These are phyloP conservation scores for Ogataea dorogensis DNA, from an alignment of 805 yeast genomes.

Conservation along the genomic window DNA sequence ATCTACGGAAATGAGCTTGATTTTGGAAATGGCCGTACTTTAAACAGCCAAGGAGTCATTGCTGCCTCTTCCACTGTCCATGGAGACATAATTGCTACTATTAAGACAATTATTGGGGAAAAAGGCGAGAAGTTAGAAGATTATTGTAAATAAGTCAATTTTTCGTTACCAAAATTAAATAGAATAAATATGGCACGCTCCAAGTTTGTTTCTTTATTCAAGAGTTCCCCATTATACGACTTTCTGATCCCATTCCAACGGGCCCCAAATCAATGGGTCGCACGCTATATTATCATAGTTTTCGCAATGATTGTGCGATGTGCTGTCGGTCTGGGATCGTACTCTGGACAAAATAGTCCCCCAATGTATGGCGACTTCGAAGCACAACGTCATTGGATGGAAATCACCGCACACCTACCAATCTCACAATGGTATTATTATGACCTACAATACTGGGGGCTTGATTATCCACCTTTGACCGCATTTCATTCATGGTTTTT, in stretches of 20 bases:
- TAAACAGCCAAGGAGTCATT: conserved; percentile 87
- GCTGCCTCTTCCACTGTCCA: conserved; percentile 64
- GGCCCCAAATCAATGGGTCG: conserved; percentile 89
- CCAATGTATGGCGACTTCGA: conserved; percentile 96
- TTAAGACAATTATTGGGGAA: conserved; percentile 37
- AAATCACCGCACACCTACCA: conserved; percentile 76
- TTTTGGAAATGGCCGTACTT: conserved; percentile 82
- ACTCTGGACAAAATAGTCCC: conserved; percentile 66
- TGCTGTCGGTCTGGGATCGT: conserved; percentile 87
- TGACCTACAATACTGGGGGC: conserved; percentile 91
- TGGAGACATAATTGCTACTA: conserved; percentile 48
- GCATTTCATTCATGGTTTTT: conserved; percentile 86
- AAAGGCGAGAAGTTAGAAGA: conserved; percentile 33
- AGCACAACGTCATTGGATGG: conserved; percentile 98
- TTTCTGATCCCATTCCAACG: conserved; percentile 75
- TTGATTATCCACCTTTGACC: conserved; percentile 95
- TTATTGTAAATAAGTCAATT: conserved; percentile 17
- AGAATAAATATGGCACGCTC: conserved; percentile 8
- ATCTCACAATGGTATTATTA: conserved; percentile 80
- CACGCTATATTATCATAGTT: conserved; percentile 69
- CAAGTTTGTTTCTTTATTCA: conserved; percentile 34
- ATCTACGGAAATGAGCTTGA: conserved; percentile 71
- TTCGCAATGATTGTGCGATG: conserved; percentile 74
- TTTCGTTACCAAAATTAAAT: neutral
- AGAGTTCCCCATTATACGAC: conserved; percentile 67